A percentile compares a stretch with the other conserved stretches of the same genome.
Conservation (phyloP, 1,284 basidiomycete species). For the Microbotryum lychnidis-dioicae region DNA sequence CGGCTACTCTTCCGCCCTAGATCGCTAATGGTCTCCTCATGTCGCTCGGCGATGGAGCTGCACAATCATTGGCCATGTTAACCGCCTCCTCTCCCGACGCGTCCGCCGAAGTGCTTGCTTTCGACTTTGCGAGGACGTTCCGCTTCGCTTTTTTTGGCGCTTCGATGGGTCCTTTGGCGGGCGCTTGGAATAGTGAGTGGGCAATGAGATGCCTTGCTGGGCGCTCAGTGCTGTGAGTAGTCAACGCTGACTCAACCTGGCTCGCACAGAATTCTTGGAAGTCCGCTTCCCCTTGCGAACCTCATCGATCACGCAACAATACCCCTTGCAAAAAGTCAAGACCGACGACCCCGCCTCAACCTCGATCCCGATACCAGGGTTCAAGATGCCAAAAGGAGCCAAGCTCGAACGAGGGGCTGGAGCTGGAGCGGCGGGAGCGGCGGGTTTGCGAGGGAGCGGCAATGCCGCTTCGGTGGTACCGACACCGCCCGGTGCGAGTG, state of each 20-base stretch:
- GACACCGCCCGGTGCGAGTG: constrained; percentile 4
- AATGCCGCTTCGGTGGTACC: neutral
- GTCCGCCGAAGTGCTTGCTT: constrained; percentile 1
- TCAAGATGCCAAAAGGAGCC: constrained; percentile 21
- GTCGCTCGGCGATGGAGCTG: constrained; percentile 19
- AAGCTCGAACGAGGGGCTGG: constrained; percentile 16
- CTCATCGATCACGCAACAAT: neutral
- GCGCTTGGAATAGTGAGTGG: constrained; percentile 30
- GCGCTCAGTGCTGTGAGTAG: too few species aligned
- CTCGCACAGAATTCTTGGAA: constrained; percentile 27
- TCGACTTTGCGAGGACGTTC: constrained; percentile 14
- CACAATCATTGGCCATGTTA: constrained; percentile 15
- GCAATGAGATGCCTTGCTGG: too few species aligned
- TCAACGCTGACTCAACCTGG: too few species aligned
- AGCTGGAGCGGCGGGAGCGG: neutral
- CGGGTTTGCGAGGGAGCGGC: neutral
- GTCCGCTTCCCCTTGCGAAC: constrained; percentile 29
- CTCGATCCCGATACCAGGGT: constrained; percentile 20
- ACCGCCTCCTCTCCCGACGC: neutral
- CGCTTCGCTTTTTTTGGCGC: constrained; percentile 27
- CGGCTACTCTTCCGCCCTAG: neutral
- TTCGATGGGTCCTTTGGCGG: constrained; percentile 29
- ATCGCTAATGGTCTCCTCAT: constrained; percentile 23
- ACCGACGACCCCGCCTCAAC: constrained; percentile 4
- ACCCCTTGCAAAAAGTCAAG: constrained; percentile 18